Conservation (phyloP, 306 rosid genomes). For the Sicyos edulis region DNA sequence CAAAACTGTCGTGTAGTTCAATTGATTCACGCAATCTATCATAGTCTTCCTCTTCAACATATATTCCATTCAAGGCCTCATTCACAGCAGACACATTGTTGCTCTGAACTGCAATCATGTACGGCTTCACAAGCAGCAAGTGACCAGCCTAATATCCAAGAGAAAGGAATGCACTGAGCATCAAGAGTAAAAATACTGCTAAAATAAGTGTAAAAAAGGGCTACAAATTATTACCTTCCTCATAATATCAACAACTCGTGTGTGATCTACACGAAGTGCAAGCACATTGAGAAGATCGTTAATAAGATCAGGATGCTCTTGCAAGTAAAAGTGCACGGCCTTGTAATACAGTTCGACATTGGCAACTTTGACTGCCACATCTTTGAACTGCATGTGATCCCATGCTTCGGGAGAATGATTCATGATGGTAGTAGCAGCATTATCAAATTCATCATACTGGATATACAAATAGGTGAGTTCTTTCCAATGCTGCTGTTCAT, state of each 20-base stretch:
- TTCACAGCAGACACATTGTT: slow-evolving; percentile 96
- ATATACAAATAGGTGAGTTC: slow-evolving; percentile 94
- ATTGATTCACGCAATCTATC: slow-evolving; percentile 96
- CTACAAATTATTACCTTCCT: slow-evolving; percentile 56
- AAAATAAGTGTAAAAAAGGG: slow-evolving; percentile 2
- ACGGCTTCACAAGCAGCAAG: slow-evolving; percentile 94
- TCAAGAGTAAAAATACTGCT: background rate
- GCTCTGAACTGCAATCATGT: slow-evolving; percentile 99
- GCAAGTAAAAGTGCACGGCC: slow-evolving; percentile 97
- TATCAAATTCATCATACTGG: slow-evolving; percentile 96
- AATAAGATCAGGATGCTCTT: slow-evolving; percentile 97
- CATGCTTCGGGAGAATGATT: slow-evolving; percentile 99
- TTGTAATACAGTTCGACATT: slow-evolving; percentile 91
- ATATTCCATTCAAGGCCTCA: slow-evolving; percentile 93
- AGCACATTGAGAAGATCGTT: slow-evolving; percentile 95
- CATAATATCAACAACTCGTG: slow-evolving; percentile 99
- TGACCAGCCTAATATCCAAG: slow-evolving; percentile 72
- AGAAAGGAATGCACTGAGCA: slow-evolving; percentile 1
- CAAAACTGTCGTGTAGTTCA: slow-evolving; percentile 94
- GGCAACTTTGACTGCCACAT: slow-evolving; percentile 87
- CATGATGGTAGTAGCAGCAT: slow-evolving; percentile 98
- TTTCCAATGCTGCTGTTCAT: slow-evolving; percentile 97
- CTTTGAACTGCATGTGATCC: slow-evolving; percentile 99
- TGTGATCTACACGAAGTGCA: slow-evolving; percentile 96
- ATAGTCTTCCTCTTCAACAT: slow-evolving; percentile 98